Evolutionary conservation across 2,329 filamentous ascomycete genomes (phyloP), one percentile per base, ranked within the genome.

Genomic region (Podosphaera leucotricha): DNA sequence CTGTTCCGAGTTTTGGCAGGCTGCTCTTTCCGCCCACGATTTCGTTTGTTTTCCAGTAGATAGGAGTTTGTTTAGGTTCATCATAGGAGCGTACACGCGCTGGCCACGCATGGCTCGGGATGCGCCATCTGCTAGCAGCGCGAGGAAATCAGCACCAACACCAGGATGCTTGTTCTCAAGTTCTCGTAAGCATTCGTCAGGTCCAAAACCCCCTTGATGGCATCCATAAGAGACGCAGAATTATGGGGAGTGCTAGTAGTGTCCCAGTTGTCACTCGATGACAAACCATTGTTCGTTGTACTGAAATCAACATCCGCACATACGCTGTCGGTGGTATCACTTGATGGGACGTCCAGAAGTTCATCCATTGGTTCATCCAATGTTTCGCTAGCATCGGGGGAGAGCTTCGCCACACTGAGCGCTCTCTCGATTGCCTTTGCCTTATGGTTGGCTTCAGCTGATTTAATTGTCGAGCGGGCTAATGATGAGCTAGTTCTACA

Each of bases 41-140:
- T 28, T 33, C 28, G 28, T 33, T 33, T 33, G 28, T 13, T 2
- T 6, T 2, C 28, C 28, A 33, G 28, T 33, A 33, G 28, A 33
- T 33, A 33, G 11, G 28, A 11, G 28, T 11, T 33, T 33, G 11
- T 33, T 33, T 33, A 6, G 28, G 28, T 33, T 33, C 28, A 11
- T 33, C 28, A 33, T 33, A 33, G 28, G 28, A 33, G 28, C 28
- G 20, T 43, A 43, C 6, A 43, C 30, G 19, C 30, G 16, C 18
- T 43, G 16, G 30, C 41, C 41, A 7, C 41, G 28, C 26, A 43
- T 43, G 26, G 41, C 41, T n/a, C 18, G 41, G 22, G 28, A 43
- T 15, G 20, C 41, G 20, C 41, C 30, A 26, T 43, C 41, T 18
- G 19, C 26, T 43, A 43, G 30, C 15, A 43, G 18, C 20, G 41